Base-by-base conservation (phyloP, 768 basidiomycete species). In the Termitomyces sp. region DNA sequence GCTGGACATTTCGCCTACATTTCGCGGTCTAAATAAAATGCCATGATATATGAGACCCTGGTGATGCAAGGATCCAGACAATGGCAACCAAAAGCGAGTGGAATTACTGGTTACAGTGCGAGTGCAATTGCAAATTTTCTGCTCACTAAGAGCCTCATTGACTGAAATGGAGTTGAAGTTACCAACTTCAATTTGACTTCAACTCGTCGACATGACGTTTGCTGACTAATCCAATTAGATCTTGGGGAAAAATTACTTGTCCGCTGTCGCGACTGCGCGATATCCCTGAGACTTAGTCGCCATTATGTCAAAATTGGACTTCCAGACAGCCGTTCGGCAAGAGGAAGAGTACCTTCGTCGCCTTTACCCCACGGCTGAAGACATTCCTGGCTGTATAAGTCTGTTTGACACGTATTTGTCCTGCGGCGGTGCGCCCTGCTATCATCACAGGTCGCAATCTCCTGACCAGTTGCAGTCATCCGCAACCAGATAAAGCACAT, bases 351-450 rank as follows among this genome's bases (percentile, higher is more conserved):
- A 85, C 61, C 77, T 93, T 35, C 78, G 77, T 45, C 74, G 73
- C 50, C 73, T 88, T 16, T 84, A 94, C 66, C 92, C 92, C 7
- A 87, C 85, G 0, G 70, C 82, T 16, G 87, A 86, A 6, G 93
- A 95, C 59, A 82, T 92, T 36, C 94, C 94, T 22, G 78, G 84
- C 61, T 97, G 94, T 70, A 80, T 91, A 73, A 83, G 75, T 51
- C 75, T 91, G 13, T 82, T 93, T 55, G 88, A 91, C 66, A 80
- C 80, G 24, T 90, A 87, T 69, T 72, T 90, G 50, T 75, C 80
- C 5, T 93, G 92, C 70, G 82, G 87, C 67, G 81, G 90, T 83
- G 62, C 54, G 58, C 47, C 28, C 9, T 38, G 13, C 10, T 18
- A n/a, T 40, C 43, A 40, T 14, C 13, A 55, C 62, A 74, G 50